These are phyloP conservation scores for Penicillium canescens DNA, from an alignment of 495 filamentous ascomycete genomes.

Conservation along the genomic window DNA sequence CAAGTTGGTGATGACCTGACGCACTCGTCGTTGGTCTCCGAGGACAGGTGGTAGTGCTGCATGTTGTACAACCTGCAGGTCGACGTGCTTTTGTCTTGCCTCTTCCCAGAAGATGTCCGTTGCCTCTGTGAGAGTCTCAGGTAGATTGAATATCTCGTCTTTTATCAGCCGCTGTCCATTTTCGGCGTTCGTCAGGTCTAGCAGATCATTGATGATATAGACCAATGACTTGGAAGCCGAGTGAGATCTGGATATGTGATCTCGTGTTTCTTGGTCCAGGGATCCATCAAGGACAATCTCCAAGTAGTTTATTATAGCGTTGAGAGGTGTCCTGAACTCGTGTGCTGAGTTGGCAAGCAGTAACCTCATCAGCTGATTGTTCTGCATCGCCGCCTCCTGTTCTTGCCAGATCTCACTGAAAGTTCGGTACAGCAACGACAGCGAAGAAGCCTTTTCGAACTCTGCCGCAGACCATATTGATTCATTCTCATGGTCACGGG, in stretches of 20 bases:
- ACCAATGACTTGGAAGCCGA: conserved; percentile 90
- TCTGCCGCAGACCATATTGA: conserved; percentile 42
- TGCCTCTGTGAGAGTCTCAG: conserved; percentile 70
- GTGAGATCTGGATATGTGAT: conserved; percentile 81
- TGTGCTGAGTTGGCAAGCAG: conserved; percentile 87
- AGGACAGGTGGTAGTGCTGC: conserved; percentile 72
- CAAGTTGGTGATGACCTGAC: conserved; percentile 79
- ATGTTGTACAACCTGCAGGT: conserved; percentile 66
- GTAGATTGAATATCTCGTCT: conserved; percentile 75
- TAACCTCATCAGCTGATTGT: conserved; percentile 72
- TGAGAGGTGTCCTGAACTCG: conserved; percentile 86
- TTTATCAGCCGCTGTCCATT: conserved; percentile 75
- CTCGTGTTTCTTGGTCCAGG: conserved; percentile 77
- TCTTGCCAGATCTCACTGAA: conserved; percentile 89
- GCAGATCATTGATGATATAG: conserved; percentile 89
- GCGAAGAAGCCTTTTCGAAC: conserved; percentile 78
- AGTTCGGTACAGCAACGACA: conserved; percentile 84
- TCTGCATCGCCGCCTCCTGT: conserved; percentile 80
- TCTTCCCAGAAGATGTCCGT: conserved; percentile 73
- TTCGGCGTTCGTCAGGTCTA: conserved; percentile 86
- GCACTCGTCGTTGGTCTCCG: conserved; percentile 83
- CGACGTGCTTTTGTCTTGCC: conserved; percentile 69
- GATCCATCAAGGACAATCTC: conserved; percentile 85
- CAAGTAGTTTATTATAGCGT: conserved; percentile 92
- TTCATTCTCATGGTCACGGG: background rate